Percentiles rank a stretch among this genome's conserved stretches.
Conservation (phyloP, 2,329 filamentous ascomycete species). For the Anthostomella pinea region DNA sequence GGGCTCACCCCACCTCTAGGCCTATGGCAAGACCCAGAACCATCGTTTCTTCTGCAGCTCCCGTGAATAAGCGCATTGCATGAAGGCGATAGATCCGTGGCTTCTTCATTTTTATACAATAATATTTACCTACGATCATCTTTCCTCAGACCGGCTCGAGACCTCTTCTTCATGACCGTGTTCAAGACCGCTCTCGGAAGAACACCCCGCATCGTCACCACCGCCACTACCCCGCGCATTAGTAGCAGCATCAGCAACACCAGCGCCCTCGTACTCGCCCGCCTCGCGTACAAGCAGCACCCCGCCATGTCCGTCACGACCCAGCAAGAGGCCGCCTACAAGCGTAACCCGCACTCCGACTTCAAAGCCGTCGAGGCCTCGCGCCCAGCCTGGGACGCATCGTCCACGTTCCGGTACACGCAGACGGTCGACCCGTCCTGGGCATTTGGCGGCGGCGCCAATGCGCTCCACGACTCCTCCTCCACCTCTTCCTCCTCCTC, state of each 20-base stretch:
- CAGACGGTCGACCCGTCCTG: slow-evolving; percentile 65
- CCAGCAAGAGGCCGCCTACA: slow-evolving; percentile 35
- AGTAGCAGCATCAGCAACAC: too few relatives aligned
- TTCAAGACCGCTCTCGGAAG: background rate
- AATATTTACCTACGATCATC: too few relatives aligned
- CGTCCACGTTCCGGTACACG: slow-evolving; percentile 51
- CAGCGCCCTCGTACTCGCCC: background rate
- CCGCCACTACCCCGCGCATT: background rate
- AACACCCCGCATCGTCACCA: too few relatives aligned
- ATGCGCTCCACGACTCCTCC: slow-evolving; percentile 38
- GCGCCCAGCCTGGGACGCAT: slow-evolving; percentile 58
- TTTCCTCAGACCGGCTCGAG: too few relatives aligned
- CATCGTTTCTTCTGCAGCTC: too few relatives aligned
- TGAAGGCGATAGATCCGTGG: too few relatives aligned
- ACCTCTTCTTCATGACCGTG: background rate
- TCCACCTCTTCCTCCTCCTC: slow-evolving; percentile 17
- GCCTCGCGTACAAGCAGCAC: background rate
- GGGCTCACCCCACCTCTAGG: too few relatives aligned
- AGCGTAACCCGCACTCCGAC: slow-evolving; percentile 69
- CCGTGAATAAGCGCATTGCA: too few relatives aligned
- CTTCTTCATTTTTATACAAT: too few relatives aligned
- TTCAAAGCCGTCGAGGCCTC: slow-evolving; percentile 70
- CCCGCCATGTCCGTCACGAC: slow-evolving; percentile 25
- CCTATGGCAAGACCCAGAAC: too few relatives aligned
- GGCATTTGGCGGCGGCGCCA: slow-evolving; percentile 64